Base-by-base conservation (phyloP, 1,284 basidiomycete genomes). In the Sporisorium reilianum region DNA sequence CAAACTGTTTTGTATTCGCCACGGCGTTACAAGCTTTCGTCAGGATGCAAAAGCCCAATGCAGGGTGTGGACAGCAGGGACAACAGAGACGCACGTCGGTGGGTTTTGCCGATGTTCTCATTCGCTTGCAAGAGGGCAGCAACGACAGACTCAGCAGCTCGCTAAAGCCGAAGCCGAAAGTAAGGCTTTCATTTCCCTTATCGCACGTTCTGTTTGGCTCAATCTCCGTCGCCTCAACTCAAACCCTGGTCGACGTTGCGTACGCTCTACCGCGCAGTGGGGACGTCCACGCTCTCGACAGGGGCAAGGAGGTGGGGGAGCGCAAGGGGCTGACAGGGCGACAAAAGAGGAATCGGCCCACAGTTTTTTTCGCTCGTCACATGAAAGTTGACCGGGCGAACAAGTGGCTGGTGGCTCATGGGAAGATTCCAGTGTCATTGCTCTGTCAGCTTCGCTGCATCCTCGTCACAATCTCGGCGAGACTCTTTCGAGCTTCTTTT, bases 151-250 rank as follows among this genome's bases (percentile, higher is more conserved):
- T 56, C 48, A 36, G 50, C 20, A 28, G 46, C 52, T 59, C 64
- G 64, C 51, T 58, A 60, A 59, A 65, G 64, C 64, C 56, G 56
- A 65, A 65, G 46, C 26, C 53, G 64, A 65, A 45, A 45, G 51
- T 20, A 20, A 26, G 23, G 14, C 9, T 5, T 25, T 36, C 26
- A 22, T 20, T 50, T 40, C 22, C n/a, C 23, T 52, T 34, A 41
- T 32, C 22, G 20, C 46, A 48, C 48, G 8, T 50, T 23, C 32
- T 14, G 18, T 50, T 50, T 26, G 34, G 49, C 34, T 40, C 50
- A 52, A n/a, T 16, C 50, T 52, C 34, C 9, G 48, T 50, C 12
- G 48, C 10, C 38, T 10, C 1, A 10, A 3, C n/a, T 41, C 38
- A 41, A n/a, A n/a, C 38, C 20, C 16, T 14, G n/a, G n/a, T 41